Conservation (phyloP, 1,139 yeast genomes). For the Debaryomycetaceae sp. region DNA sequence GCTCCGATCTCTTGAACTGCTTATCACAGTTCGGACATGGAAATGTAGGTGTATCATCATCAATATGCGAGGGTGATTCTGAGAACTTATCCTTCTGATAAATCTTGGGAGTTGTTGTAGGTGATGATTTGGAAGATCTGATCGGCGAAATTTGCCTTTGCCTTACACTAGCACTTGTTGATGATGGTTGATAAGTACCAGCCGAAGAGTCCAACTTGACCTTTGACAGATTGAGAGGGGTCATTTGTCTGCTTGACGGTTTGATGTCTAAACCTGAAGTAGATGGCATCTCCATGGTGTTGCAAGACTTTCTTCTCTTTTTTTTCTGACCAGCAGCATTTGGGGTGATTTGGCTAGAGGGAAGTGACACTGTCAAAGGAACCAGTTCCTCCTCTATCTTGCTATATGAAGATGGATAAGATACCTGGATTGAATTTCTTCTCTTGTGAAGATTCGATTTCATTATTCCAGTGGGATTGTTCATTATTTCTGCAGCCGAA, state of each 20-base stretch:
- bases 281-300: constrained; percentile 3
- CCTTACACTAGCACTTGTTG: not conserved
- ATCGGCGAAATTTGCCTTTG: constrained; percentile 3
- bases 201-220: not conserved
- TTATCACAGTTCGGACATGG: constrained; percentile 46
- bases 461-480: constrained; percentile 25
- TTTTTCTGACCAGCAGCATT: constrained; percentile 9
- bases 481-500: constrained; percentile 16
- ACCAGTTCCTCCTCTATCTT: constrained; percentile 3
- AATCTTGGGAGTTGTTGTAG: constrained; percentile 4
- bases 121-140: constrained; percentile 2
- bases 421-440: constrained; percentile 22
- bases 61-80: constrained; percentile 7
- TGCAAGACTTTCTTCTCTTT: constrained; percentile 14
- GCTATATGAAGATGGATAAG: constrained; percentile 7
- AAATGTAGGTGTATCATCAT: constrained; percentile 33
- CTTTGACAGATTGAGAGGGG: not conserved
- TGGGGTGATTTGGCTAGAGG: constrained; percentile 3
- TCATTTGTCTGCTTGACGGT: not conserved
- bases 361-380: constrained; percentile 2
- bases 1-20: constrained; percentile 48
- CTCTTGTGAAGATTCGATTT: constrained; percentile 15
- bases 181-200: constrained; percentile 1
- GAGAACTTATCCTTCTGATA: constrained; percentile 1
- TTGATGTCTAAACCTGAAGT: not conserved